Evolutionary conservation across 805 yeast genomes (phyloP).

Genomic region (Saturnispora galanensis): DNA sequence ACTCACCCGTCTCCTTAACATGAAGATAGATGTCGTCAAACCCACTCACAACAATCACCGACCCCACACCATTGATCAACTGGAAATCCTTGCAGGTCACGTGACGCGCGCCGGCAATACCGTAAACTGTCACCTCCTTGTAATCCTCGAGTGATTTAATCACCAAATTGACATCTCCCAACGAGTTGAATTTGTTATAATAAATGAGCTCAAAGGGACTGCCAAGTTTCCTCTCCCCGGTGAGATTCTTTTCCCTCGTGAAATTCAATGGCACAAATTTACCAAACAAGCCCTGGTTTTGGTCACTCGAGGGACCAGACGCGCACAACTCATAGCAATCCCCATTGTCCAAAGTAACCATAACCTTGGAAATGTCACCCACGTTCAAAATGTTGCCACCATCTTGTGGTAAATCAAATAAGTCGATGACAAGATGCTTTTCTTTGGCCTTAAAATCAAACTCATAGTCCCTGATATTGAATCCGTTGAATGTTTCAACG

Average conservation of each 20-base stretch:
- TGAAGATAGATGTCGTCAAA: conserved; percentile 1
- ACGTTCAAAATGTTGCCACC: neutral
- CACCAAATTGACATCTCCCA: conserved; percentile 1
- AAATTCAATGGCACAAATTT: neutral
- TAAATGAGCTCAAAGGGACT: conserved; percentile 1
- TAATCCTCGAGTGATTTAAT: neutral
- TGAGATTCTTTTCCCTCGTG: neutral
- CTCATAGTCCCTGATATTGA: neutral
- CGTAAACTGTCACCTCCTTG: neutral
- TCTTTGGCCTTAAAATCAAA: conserved; percentile 1
- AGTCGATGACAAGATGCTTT: conserved; percentile 2
- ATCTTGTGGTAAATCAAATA: neutral
- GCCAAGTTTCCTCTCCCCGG: neutral
- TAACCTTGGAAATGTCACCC: conserved; percentile 1
- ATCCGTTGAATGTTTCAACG: conserved; percentile 1
- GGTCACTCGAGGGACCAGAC: no score
- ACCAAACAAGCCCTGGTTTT: neutral
- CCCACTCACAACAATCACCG: neutral
- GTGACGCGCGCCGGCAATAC: neutral
- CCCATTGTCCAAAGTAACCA: neutral
- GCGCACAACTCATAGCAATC: neutral
- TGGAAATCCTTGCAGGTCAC: neutral
- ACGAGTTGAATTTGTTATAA: neutral
- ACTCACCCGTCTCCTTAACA: neutral
- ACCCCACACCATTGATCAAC: neutral